Percentiles rank a stretch among this genome's conserved stretches.
These are phyloP conservation scores for Berberis vulgaris DNA, from an alignment of 164 flowering plant species.

Conservation along the genomic window DNA sequence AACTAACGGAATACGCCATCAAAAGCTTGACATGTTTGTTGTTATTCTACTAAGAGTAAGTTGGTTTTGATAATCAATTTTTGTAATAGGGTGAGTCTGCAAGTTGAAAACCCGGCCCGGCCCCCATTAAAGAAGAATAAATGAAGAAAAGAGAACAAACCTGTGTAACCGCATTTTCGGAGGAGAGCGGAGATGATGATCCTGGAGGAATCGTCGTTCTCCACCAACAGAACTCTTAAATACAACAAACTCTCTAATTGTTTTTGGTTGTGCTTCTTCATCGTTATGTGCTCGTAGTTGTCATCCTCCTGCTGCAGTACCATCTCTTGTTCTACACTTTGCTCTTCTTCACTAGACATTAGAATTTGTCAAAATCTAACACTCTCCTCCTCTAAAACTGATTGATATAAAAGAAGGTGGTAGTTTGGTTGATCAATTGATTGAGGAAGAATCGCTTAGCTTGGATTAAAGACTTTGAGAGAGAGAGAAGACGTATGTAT, in stretches of 20 bases:
- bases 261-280: too few relatives aligned
- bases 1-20: not conserved
- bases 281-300: too few relatives aligned
- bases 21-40: too few relatives aligned
- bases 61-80: not conserved
- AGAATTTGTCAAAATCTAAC: too few relatives aligned
- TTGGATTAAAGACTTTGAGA: too few relatives aligned
- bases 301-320: conserved; percentile 4
- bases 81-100: too few relatives aligned
- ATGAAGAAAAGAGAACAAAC: conserved; percentile 17
- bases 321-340: conserved; percentile 2
- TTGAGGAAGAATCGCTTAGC: too few relatives aligned
- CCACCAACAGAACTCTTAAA: conserved; percentile 65
- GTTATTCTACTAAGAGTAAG: not conserved
- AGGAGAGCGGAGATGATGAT: conserved; percentile 75
- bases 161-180: conserved; percentile 71
- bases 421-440: too few relatives aligned
- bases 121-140: not conserved
- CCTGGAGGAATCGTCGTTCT: conserved; percentile 75
- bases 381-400: too few relatives aligned
- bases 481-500: too few relatives aligned
- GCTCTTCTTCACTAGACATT: conserved; percentile 9
- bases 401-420: too few relatives aligned
- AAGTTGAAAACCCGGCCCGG: too few relatives aligned
- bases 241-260: conserved; percentile 57